phyloP scores from a whole-genome alignment of 805 yeast genomes.

The Torulaspora maleeae region DNA sequence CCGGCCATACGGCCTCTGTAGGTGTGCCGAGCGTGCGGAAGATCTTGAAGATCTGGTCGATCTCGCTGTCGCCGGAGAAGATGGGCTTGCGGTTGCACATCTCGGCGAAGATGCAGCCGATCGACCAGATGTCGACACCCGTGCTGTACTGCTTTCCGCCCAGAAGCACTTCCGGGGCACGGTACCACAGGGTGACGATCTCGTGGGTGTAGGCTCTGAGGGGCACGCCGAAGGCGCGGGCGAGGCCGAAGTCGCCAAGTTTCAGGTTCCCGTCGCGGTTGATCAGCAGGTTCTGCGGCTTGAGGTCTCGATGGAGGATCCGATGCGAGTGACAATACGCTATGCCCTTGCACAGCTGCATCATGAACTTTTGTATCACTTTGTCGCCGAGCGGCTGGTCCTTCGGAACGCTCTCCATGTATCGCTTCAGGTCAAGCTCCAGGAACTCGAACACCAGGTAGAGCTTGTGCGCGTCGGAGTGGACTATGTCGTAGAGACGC shows the following conservation, averaged over 20 bases:
- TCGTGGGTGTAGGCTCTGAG: slow-evolving; percentile 96
- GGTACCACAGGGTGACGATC: slow-evolving; percentile 95
- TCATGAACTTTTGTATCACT: slow-evolving; percentile 86
- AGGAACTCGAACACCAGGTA: slow-evolving; percentile 89
- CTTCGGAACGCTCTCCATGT: slow-evolving; percentile 84
- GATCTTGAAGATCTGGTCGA: slow-evolving; percentile 87
- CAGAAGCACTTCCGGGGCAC: slow-evolving; percentile 94
- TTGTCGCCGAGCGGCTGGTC: slow-evolving; percentile 86
- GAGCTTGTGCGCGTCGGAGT: slow-evolving; percentile 85
- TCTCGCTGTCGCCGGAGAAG: slow-evolving; percentile 94
- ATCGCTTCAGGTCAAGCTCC: slow-evolving; percentile 90
- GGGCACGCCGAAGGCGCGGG: slow-evolving; percentile 97
- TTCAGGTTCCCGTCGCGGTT: slow-evolving; percentile 86
- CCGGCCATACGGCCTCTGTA: slow-evolving; percentile 94
- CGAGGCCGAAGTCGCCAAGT: slow-evolving; percentile 94
- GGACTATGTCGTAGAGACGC: slow-evolving; percentile 89
- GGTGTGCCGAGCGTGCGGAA: slow-evolving; percentile 96
- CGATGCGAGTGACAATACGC: slow-evolving; percentile 60
- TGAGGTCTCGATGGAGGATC: slow-evolving; percentile 71
- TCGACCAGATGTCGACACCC: slow-evolving; percentile 97
- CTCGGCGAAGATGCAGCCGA: slow-evolving; percentile 96
- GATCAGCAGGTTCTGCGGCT: slow-evolving; percentile 91
- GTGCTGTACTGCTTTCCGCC: slow-evolving; percentile 96
- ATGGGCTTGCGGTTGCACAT: slow-evolving; percentile 98
- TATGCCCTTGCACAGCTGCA: slow-evolving; percentile 85